phyloP scores from a whole-genome alignment of 441 rosid species.

The Oxalis stricta region DNA sequence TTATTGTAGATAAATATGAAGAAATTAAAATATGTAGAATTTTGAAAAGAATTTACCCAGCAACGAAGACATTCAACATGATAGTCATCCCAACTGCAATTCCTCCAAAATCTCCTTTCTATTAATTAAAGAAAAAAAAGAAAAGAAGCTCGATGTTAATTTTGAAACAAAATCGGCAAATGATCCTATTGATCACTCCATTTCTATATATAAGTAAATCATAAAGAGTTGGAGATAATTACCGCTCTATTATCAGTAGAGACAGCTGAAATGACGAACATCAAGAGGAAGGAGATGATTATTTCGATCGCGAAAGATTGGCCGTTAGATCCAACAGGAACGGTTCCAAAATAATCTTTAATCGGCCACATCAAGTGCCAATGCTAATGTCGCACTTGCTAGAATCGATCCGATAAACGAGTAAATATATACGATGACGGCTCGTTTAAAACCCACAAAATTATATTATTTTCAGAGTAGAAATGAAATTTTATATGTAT shows the following conservation, averaged over 20 bases:
- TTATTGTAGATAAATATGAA: no score
- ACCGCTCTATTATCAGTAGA: slow-evolving; percentile 50
- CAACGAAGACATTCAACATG: slow-evolving; percentile 51
- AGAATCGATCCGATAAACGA: slow-evolving; percentile 45
- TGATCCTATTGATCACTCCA: no score
- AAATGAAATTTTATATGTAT: no score
- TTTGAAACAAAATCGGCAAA: no score
- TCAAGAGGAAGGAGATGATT: slow-evolving; percentile 47
- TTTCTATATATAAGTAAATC: not conserved
- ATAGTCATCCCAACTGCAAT: slow-evolving; percentile 71
- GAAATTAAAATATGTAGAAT: no score
- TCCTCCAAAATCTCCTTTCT: slow-evolving; percentile 49
- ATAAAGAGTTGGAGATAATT: not conserved
- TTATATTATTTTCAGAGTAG: not conserved
- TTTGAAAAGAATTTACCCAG: slow-evolving; percentile 28
- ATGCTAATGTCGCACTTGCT: slow-evolving; percentile 43
- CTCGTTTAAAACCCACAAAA: not conserved
- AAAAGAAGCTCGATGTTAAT: not conserved
- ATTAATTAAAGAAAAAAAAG: not conserved
- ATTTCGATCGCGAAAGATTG: slow-evolving; percentile 48
- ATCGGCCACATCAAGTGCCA: slow-evolving; percentile 34
- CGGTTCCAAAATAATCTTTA: slow-evolving; percentile 43
- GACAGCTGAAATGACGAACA: slow-evolving; percentile 54
- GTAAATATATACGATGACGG: slow-evolving; percentile 49
- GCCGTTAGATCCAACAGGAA: slow-evolving; percentile 37